Base-by-base conservation (phyloP, 768 basidiomycete genomes). In the Phylloporus scabripes region DNA sequence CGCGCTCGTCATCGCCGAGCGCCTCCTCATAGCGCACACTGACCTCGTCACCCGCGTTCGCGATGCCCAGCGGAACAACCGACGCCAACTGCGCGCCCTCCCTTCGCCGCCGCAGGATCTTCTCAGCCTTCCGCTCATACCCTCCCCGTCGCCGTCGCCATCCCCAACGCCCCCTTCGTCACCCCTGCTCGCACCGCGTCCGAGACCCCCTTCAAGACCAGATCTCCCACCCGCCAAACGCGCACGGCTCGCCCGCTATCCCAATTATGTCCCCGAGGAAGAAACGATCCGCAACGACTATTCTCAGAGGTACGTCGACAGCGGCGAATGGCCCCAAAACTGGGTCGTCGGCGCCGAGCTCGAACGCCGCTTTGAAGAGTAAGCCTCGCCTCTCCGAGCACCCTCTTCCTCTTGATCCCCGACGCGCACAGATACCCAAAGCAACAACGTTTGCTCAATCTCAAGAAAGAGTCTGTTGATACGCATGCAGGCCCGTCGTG, bases 231-330 rank as follows among this genome's bases (percentile, higher is more conserved):
- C 82, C n/a, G 76, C 81, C 6, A 92, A 92, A 63, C 79, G 81
- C 4, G 86, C 87, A 0, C 78, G 88, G 4, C 70, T 79, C 6
- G 74, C 77, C 18, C 76, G 86, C 31, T 92, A 90, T 55, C 64
- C 65, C 29, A 93, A 94, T 61, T 94, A 95, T 56, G 77, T 93
- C 14, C 85, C 89, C 1, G 91, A 92, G 53, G 95, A 99, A 63
- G 95, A 99, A 66, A 97, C 93, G 0, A 88, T 99, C 38, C 78
- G 96, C 42, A 98, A 96, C 59, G 94, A 99, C 70, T 92, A 94
- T 62, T 90, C 87, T 0, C 85, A 87, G 66, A 74, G 85, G 55
- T 97, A 95, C 66, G 92, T 94, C 29, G 85, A 90, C 58, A 79
- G 87, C 2, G 94, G 93, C 9, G 87, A 90, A 54, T 92, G 93